phyloP scores from a whole-genome alignment of 1,139 yeast species.

The Blastobotrys arbuscula region DNA sequence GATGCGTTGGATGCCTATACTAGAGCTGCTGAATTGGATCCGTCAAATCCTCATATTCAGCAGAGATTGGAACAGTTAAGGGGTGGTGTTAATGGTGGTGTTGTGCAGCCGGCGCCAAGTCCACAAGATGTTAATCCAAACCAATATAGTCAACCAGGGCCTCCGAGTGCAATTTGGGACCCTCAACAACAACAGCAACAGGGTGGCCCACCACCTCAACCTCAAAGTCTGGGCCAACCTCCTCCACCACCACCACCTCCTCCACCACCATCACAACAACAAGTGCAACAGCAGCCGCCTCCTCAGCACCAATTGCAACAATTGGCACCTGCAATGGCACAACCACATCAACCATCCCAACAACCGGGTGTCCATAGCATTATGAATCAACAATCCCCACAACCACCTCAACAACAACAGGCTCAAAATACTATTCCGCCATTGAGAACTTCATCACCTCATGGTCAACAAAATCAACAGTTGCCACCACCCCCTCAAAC shows the following conservation, averaged over 20 bases:
- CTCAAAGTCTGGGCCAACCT: too few relatives aligned
- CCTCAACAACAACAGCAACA: conserved; percentile 25
- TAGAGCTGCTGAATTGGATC: conserved; percentile 93
- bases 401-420: neutral
- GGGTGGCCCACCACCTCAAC: conserved; percentile 26
- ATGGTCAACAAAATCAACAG: conserved; percentile 19
- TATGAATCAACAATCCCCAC: neutral
- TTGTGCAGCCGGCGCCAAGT: conserved; percentile 38
- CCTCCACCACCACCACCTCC: conserved; percentile 26
- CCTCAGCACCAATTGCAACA: conserved; percentile 19
- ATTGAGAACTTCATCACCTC: conserved; percentile 24
- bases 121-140: conserved; percentile 42
- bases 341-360: conserved; percentile 14
- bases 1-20: conserved; percentile 97
- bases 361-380: too few relatives aligned
- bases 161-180: conserved; percentile 30
- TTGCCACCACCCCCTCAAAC: conserved; percentile 13
- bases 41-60: conserved; percentile 89
- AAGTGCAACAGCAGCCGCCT: conserved; percentile 19
- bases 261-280: conserved; percentile 27
- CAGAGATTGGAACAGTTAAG: conserved; percentile 82
- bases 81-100: conserved; percentile 70
- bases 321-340: conserved; percentile 17
- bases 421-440: conserved; percentile 10
- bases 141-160: conserved; percentile 33